Conservation (phyloP, 192 early-diverging fungal genomes). For the Diversispora epigaea region DNA sequence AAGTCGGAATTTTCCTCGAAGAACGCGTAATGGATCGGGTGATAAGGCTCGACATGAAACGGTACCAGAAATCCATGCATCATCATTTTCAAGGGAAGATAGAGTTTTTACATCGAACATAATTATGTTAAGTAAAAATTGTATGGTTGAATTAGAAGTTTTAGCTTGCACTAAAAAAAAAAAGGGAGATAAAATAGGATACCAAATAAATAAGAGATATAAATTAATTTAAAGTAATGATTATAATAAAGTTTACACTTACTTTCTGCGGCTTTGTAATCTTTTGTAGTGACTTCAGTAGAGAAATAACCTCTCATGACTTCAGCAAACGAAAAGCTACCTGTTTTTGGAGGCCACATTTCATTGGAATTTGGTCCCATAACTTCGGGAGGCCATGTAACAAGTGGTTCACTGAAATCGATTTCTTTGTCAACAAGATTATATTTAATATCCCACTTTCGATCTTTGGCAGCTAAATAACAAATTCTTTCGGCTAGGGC, state of each 20-base stretch:
- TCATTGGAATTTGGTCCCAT: conserved; percentile 14
- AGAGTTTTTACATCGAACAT: conserved; percentile 37
- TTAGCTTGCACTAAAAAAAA: conserved; percentile 37
- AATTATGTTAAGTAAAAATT: conserved; percentile 39
- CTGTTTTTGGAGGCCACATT: conserved; percentile 17
- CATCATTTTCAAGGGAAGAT: conserved; percentile 35
- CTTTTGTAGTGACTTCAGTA: conserved; percentile 38
- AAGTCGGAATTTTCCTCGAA: conserved; percentile 42
- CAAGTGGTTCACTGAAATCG: conserved; percentile 38
- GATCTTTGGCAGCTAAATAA: conserved; percentile 38
- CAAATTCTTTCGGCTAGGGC: conserved; percentile 46
- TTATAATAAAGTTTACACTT: not conserved
- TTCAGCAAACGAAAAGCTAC: conserved; percentile 42
- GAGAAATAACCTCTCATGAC: conserved; percentile 47
- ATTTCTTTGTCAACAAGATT: conserved; percentile 34
- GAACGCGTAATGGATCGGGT: conserved; percentile 46
- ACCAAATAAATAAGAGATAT: not conserved
- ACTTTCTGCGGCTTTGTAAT: conserved; percentile 41
- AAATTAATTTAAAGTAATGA: too few relatives aligned
- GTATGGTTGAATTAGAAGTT: conserved; percentile 42
- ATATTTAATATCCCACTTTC: conserved; percentile 45
- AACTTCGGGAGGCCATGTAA: conserved; percentile 10
- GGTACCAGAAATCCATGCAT: conserved; percentile 41
- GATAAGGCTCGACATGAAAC: conserved; percentile 50
- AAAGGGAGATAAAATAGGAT: not conserved